Conservation (phyloP, 1,284 basidiomycete genomes). For the Volvariella volvacea region DNA sequence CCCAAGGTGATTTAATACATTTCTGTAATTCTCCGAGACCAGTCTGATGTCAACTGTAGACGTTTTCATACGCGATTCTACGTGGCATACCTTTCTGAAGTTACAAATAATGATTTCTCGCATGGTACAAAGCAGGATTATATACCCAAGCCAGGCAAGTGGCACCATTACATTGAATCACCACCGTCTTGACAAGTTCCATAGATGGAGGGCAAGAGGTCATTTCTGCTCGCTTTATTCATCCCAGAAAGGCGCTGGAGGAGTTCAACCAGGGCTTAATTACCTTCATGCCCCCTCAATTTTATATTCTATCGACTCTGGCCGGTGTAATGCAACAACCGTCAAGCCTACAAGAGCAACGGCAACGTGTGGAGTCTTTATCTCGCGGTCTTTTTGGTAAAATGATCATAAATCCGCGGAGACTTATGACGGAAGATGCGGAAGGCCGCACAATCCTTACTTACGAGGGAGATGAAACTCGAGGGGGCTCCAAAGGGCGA, state of each 20-base stretch:
- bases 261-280: constrained; percentile 46
- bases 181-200: background rate
- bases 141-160: constrained; percentile 48
- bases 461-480: constrained; percentile 63
- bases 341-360: constrained; percentile 35
- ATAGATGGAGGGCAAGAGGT: constrained; percentile 63
- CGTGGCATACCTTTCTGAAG: constrained; percentile 47
- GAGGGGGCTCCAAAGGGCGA: constrained; percentile 51
- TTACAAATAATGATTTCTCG: constrained; percentile 39
- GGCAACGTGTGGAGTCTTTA: constrained; percentile 37
- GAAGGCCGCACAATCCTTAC: constrained; percentile 43
- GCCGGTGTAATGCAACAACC: constrained; percentile 37
- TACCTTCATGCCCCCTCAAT: constrained; percentile 65
- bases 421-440: constrained; percentile 27
- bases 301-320: constrained; percentile 58
- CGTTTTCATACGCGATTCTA: constrained; percentile 67
- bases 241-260: constrained; percentile 41
- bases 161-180: background rate
- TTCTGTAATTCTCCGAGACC: constrained; percentile 1
- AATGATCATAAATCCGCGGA: constrained; percentile 50
- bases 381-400: constrained; percentile 49
- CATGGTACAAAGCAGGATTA: constrained; percentile 47
- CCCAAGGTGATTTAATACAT: constrained; percentile 34
- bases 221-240: constrained; percentile 54
- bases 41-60: constrained; percentile 24